These are phyloP conservation scores for Aspergillus campestris DNA, from an alignment of 495 filamentous ascomycete species.

Conservation along the genomic window DNA sequence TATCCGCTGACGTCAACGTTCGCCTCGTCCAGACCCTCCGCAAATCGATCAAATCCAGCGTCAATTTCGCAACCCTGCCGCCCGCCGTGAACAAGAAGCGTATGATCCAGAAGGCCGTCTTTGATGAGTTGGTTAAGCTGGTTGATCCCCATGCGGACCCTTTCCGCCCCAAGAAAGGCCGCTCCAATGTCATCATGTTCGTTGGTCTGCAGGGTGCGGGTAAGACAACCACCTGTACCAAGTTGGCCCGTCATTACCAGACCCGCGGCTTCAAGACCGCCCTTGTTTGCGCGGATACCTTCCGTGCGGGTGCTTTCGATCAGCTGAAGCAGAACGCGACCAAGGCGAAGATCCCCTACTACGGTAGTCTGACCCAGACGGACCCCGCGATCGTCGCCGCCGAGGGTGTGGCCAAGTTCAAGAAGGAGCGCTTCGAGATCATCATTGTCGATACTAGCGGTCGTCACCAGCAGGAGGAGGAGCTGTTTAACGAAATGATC, in stretches of 20 bases:
- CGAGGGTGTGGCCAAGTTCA: constrained; percentile 97
- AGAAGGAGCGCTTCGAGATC: constrained; percentile 95
- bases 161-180: constrained; percentile 95
- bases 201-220: constrained; percentile 94
- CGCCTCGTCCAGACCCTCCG: constrained; percentile 86
- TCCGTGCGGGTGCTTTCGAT: constrained; percentile 96
- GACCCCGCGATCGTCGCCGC: constrained; percentile 88
- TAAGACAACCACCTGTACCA: constrained; percentile 98
- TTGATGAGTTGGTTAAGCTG: constrained; percentile 89
- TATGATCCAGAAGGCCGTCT: constrained; percentile 95
- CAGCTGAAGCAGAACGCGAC: constrained; percentile 98
- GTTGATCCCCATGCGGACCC: constrained; percentile 94
- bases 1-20: constrained; percentile 95
- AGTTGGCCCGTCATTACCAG: constrained; percentile 91
- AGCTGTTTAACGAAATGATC: constrained; percentile 95
- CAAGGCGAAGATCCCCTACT: constrained; percentile 98
- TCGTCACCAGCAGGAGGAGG: constrained; percentile 87
- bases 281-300: constrained; percentile 96
- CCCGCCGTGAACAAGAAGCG: constrained; percentile 94
- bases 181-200: constrained; percentile 97
- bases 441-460: constrained; percentile 98
- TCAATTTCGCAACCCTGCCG: constrained; percentile 88
- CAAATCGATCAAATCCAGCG: constrained; percentile 81
- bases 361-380: constrained; percentile 88
- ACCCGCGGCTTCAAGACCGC: constrained; percentile 89